phyloP scores from a whole-genome alignment of 148 eudicot species.

The Rhododendron williamsianum region DNA sequence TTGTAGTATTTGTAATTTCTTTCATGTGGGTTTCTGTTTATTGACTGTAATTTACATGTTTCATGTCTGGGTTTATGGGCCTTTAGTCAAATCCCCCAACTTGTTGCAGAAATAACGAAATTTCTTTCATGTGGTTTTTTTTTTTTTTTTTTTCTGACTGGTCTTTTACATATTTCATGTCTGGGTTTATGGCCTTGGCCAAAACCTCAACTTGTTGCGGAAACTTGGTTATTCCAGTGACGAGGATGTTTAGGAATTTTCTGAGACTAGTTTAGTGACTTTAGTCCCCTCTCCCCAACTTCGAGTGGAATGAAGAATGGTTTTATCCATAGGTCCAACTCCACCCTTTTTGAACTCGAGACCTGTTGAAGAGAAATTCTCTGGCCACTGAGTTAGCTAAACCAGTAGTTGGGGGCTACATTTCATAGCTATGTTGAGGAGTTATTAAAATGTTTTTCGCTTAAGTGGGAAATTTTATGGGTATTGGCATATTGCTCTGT shows the following conservation, averaged over 20 bases:
- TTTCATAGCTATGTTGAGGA: not conserved
- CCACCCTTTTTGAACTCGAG: not conserved
- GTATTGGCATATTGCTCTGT: not conserved
- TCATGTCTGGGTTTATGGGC: not conserved
- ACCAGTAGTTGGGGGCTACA: not conserved
- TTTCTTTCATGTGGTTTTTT: not conserved
- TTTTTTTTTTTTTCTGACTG: not conserved
- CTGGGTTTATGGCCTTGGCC: not conserved
- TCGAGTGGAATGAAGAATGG: not conserved
- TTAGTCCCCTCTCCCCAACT: not conserved
- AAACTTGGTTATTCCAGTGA: not conserved
- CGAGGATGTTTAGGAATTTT: not conserved
- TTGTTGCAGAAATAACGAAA: not conserved
- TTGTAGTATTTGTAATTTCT: not conserved
- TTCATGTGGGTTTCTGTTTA: not conserved
- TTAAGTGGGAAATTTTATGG: not conserved
- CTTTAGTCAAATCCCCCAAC: not conserved
- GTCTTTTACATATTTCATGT: not conserved
- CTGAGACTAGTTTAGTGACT: not conserved
- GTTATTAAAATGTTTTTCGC: not conserved
- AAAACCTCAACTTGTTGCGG: not conserved
- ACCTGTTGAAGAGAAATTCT: not conserved
- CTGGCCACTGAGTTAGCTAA: not conserved
- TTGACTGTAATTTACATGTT: not conserved
- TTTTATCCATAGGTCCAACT: not conserved